Conservation (phyloP, 768 basidiomycete species). For the Boletus speciosus region DNA sequence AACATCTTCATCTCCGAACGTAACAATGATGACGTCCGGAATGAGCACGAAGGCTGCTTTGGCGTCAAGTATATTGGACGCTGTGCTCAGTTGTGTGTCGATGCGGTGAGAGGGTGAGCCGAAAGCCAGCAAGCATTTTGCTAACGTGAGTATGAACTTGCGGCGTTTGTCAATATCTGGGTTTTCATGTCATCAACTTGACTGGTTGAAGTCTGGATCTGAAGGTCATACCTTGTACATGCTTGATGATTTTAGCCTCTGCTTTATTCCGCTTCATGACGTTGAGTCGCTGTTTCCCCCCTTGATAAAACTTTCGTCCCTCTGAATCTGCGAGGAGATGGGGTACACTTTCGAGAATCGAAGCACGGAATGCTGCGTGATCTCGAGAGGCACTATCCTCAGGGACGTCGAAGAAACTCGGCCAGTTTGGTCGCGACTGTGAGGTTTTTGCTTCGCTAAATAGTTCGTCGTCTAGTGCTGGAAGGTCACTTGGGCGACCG, state of each 20-base stretch:
- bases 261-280: constrained; percentile 33
- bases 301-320: constrained; percentile 29
- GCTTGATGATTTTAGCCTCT: constrained; percentile 38
- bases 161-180: constrained; percentile 47
- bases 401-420: constrained; percentile 19
- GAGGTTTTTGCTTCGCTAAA: constrained; percentile 23
- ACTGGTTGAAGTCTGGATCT: neutral
- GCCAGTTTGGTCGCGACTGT: constrained; percentile 26
- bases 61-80: constrained; percentile 73
- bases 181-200: neutral
- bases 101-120: constrained; percentile 94
- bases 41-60: constrained; percentile 84
- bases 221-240: constrained; percentile 43
- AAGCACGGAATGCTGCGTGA: constrained; percentile 12
- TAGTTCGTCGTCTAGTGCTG: constrained; percentile 22
- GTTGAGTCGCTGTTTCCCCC: constrained; percentile 27
- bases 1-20: constrained; percentile 73
- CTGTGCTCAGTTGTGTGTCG: constrained; percentile 81
- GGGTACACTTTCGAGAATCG: neutral
- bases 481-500: constrained; percentile 7
- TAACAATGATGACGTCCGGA: constrained; percentile 74
- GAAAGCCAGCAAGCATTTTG: constrained; percentile 85
- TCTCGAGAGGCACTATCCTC: constrained; percentile 13
- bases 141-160: constrained; percentile 81
- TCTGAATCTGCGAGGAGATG: constrained; percentile 7